Evolutionary conservation across 441 rosid species (phyloP).

Genomic region (Raphanus hybrid): DNA sequence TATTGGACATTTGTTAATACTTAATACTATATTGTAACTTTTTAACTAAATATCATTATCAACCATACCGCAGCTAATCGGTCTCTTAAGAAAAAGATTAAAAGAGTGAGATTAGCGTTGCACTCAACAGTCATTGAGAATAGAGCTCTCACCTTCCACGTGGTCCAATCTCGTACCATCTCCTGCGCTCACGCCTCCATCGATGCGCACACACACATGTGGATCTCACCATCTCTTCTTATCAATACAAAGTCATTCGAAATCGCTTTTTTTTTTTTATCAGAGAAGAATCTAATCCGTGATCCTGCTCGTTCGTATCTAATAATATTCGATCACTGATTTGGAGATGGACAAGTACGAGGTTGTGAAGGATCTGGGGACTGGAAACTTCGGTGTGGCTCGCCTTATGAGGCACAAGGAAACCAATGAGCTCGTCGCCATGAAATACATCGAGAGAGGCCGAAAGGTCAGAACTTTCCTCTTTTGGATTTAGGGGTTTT

Average conservation of each 20-base stretch:
- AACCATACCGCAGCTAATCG: constrained; percentile 24
- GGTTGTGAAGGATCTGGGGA: too few species aligned
- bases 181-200: constrained; percentile 29
- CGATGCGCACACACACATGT: constrained; percentile 33
- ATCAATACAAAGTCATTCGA: background rate
- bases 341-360: too few species aligned
- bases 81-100: background rate
- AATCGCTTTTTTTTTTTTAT: background rate
- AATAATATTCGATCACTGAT: too few species aligned
- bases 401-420: constrained; percentile 65
- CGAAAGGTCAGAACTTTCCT: constrained; percentile 41
- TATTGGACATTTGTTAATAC: too few species aligned
- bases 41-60: too few species aligned
- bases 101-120: constrained; percentile 20
- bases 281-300: background rate
- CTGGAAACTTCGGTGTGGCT: constrained; percentile 43
- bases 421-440: constrained; percentile 65
- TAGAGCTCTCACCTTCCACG: constrained; percentile 34
- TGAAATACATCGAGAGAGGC: constrained; percentile 71
- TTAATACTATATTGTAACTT: too few species aligned
- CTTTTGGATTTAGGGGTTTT: constrained; percentile 20
- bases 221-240: constrained; percentile 31
- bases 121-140: constrained; percentile 11
- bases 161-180: constrained; percentile 31
- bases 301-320: background rate